Conservation (phyloP, 2,329 filamentous ascomycete genomes). For the Camptophora hylomeconis region DNA sequence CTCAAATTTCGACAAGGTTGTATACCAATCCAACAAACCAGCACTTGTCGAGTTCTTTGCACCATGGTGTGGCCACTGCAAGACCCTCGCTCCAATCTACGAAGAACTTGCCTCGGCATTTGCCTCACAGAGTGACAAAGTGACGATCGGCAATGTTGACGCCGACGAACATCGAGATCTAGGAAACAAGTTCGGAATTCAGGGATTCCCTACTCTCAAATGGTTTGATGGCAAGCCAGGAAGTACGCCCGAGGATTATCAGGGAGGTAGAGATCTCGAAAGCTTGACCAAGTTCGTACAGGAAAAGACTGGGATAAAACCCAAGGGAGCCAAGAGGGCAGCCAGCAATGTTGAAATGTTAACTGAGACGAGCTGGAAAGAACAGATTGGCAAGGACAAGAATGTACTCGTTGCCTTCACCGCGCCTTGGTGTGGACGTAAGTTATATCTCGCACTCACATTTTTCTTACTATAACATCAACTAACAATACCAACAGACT, state of each 20-base stretch:
- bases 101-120: slow-evolving; percentile 74
- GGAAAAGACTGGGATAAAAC: slow-evolving; percentile 75
- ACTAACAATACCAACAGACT: slow-evolving; percentile 48
- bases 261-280: slow-evolving; percentile 74
- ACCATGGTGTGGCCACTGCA: slow-evolving; percentile 99
- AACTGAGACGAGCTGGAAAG: slow-evolving; percentile 65
- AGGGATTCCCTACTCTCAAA: slow-evolving; percentile 94
- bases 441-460: slow-evolving; percentile 33
- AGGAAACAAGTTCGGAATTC: slow-evolving; percentile 73
- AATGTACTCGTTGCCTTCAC: slow-evolving; percentile 93
- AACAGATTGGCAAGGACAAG: slow-evolving; percentile 70
- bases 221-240: slow-evolving; percentile 88
- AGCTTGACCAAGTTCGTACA: slow-evolving; percentile 67
- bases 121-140: slow-evolving; percentile 57
- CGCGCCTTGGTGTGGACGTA: slow-evolving; percentile 96
- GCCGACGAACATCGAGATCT: slow-evolving; percentile 77
- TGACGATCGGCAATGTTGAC: slow-evolving; percentile 91
- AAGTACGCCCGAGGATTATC: slow-evolving; percentile 72
- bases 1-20: slow-evolving; percentile 79
- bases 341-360: slow-evolving; percentile 68
- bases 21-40: slow-evolving; percentile 84
- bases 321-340: slow-evolving; percentile 58
- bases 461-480: background rate
- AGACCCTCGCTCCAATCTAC: slow-evolving; percentile 86
- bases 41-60: slow-evolving; percentile 97